These are phyloP conservation scores for Datisca glomerata DNA, from an alignment of 306 rosid genomes.

Conservation along the genomic window DNA sequence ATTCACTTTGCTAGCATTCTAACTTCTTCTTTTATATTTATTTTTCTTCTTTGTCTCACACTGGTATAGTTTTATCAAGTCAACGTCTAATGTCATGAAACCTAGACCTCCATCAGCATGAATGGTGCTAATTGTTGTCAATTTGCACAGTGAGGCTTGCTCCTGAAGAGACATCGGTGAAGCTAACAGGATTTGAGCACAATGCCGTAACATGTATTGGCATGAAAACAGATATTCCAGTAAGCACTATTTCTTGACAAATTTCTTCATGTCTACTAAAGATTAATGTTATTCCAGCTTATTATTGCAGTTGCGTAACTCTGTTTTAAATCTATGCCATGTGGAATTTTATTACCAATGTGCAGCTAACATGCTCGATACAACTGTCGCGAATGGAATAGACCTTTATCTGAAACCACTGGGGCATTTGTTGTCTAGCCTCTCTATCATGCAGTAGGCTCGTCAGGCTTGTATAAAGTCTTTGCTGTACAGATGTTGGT, in stretches of 20 bases:
- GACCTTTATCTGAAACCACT: not conserved
- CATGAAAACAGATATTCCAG: slow-evolving; percentile 92
- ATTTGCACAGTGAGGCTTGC: slow-evolving; percentile 81
- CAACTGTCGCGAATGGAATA: not conserved
- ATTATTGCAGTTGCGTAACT: no score
- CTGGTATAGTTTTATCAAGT: no score
- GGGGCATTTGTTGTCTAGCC: not conserved
- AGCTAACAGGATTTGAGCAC: slow-evolving; percentile 77
- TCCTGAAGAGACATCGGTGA: slow-evolving; percentile 60
- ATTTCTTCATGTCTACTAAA: no score
- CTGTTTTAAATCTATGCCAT: not conserved
- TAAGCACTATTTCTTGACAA: slow-evolving; percentile 19
- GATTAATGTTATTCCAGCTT: no score
- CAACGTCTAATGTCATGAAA: no score
- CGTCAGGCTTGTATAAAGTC: not conserved
- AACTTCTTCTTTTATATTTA: not conserved
- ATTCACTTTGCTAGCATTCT: no score
- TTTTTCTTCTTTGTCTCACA: not conserved
- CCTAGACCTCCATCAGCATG: no score
- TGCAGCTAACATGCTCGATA: not conserved
- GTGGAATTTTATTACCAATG: not conserved
- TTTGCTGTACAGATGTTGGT: slow-evolving; percentile 7
- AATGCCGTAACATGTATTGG: slow-evolving; percentile 89
- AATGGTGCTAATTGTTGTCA: slow-evolving; percentile 4
- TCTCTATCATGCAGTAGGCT: slow-evolving; percentile 2